Base-by-base conservation (phyloP, 805 yeast species). In the Metschnikowia anglica region DNA sequence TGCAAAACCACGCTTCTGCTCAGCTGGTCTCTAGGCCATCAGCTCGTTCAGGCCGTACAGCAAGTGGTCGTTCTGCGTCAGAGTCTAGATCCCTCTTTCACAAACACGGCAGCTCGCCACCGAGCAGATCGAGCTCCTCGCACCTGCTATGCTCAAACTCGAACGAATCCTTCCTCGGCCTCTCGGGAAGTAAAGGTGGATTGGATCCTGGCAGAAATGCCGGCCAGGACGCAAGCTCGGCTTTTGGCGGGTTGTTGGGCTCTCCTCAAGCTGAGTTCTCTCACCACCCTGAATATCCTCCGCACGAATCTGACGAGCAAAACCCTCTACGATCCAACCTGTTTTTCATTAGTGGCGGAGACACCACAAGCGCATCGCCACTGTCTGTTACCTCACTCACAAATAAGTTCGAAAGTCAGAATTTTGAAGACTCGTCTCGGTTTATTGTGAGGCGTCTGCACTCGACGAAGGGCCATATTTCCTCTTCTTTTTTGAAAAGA, bases 351-450 rank as follows among this genome's bases (percentile, higher is more conserved):
- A 34, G 29, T 37, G 42, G 29, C 37, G 30, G 38, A 39, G 32
- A 24, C 18, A 30, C 34, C 25, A 35, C 19, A 28, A 34, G 31
- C 48, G 44, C 34, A 36, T 47, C 44, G 48, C 61, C 30, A 48
- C 54, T 37, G 54, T 49, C 46, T 15, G 37, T 50, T 7, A 35
- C 48, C 16, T 63, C 70, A 2, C 44, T 66, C 15, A 55, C 67
- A 1, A 51, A 56, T 31, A 58, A 54, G 29, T 50, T 63, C 37
- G 70, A 66, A 36, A 51, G 43, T 20, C 68, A 61, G 24, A 56
- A 48, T 3, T 45, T 64, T 25, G 53, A 45, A 11, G 46, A 44
- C 25, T 20, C 15, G 27, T 32, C 42, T n/a, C 17, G 27, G 19
- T 13, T 32, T 24, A 26, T 24, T 24, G n/a, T 33, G 19, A 36